These are phyloP conservation scores for Penicillium hesseltinei DNA, from an alignment of 2,329 filamentous ascomycete genomes.

Conservation along the genomic window DNA sequence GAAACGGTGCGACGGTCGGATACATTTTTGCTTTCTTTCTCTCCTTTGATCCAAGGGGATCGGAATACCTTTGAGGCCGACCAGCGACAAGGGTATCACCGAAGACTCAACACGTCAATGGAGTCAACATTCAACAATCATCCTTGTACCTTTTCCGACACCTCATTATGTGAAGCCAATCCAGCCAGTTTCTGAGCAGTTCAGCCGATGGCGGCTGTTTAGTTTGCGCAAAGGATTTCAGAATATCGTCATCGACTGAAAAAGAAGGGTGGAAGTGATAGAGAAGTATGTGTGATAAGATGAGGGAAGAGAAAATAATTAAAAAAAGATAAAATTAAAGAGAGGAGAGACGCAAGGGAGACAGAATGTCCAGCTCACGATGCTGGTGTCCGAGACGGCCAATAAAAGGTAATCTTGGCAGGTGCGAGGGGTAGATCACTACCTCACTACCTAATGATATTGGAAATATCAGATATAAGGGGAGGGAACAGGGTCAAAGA, in stretches of 20 bases:
- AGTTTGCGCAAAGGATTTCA: background rate
- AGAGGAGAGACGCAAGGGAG: constrained; percentile 29
- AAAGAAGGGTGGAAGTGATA: background rate
- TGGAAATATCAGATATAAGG: background rate
- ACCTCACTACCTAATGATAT: background rate
- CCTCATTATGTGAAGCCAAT: constrained; percentile 42
- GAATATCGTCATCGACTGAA: background rate
- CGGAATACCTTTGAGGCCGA: constrained; percentile 18
- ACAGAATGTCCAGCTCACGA: constrained; percentile 23
- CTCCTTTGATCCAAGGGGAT: constrained; percentile 11
- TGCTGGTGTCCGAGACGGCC: constrained; percentile 20
- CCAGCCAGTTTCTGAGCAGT: background rate
- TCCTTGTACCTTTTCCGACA: constrained; percentile 46
- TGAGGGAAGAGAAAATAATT: constrained; percentile 4
- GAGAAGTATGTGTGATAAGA: background rate
- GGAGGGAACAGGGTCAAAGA: background rate
- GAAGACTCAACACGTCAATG: constrained; percentile 23
- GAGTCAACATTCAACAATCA: constrained; percentile 38
- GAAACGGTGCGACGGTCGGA: constrained; percentile 48
- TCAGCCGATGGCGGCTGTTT: background rate
- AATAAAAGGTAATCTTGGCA: constrained; percentile 24
- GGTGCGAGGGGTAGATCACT: constrained; percentile 1
- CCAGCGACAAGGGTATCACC: constrained; percentile 7
- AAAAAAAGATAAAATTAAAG: background rate
- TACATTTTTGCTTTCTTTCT: constrained; percentile 42